phyloP scores from a whole-genome alignment of 1,139 yeast genomes.

The Blastobotrys arbuscula region DNA sequence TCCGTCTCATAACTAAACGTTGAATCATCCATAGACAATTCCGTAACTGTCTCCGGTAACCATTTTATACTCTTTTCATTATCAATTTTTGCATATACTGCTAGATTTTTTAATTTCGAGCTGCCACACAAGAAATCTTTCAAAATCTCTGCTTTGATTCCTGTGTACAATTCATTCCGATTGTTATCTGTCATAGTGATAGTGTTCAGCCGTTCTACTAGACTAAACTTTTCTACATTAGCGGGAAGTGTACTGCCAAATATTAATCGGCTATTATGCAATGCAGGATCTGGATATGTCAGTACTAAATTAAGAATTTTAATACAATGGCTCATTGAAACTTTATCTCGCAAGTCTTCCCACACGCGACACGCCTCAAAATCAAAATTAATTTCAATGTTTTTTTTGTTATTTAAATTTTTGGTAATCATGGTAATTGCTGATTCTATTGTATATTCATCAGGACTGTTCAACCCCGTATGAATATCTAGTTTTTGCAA shows the following conservation, averaged over 20 bases:
- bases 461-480: not conserved
- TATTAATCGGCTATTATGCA: not conserved
- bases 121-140: conserved; percentile 1
- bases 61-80: conserved; percentile 4
- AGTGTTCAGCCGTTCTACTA: not conserved
- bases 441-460: not conserved
- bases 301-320: not conserved
- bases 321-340: not conserved
- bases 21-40: conserved; percentile 8
- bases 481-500: conserved; percentile 3
- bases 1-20: conserved; percentile 5
- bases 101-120: not conserved
- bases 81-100: conserved; percentile 4
- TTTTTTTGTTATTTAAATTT: not conserved
- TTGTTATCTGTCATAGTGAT: not conserved
- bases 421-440: not conserved
- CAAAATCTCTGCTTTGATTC: conserved; percentile 3
- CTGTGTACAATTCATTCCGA: not conserved
- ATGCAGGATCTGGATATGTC: not conserved
- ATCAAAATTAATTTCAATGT: conserved; percentile 1
- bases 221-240: conserved; percentile 1
- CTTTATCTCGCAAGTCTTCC: conserved; percentile 2
- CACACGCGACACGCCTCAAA: not conserved
- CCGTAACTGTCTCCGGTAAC: conserved; percentile 7
- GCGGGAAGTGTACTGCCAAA: not conserved